phyloP scores from a whole-genome alignment of 1,139 yeast genomes.

The Suhomyces anneliseae region DNA sequence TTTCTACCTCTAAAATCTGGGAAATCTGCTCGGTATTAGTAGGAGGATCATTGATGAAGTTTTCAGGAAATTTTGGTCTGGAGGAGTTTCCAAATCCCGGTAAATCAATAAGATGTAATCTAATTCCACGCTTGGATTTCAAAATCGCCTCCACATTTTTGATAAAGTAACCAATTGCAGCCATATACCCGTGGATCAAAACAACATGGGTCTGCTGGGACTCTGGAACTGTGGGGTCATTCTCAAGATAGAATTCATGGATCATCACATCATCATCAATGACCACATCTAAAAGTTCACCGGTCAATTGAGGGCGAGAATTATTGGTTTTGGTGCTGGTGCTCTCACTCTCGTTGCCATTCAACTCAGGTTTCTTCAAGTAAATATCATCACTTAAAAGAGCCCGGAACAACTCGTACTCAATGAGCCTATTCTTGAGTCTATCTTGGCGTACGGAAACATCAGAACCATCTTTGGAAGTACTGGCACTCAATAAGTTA shows the following conservation, averaged over 20 bases:
- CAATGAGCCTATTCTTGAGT: conserved; percentile 28
- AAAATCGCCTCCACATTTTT: conserved; percentile 38
- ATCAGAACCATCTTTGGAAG: conserved; percentile 9
- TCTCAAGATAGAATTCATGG: conserved; percentile 40
- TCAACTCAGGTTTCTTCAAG: conserved; percentile 12
- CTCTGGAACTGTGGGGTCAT: conserved; percentile 18
- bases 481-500: conserved; percentile 23
- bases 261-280: conserved; percentile 32
- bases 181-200: conserved; percentile 49
- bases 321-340: background rate
- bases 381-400: conserved; percentile 34
- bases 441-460: conserved; percentile 21
- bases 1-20: conserved; percentile 38
- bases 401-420: conserved; percentile 37
- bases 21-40: conserved; percentile 25
- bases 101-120: conserved; percentile 39
- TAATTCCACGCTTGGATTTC: conserved; percentile 32
- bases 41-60: conserved; percentile 26
- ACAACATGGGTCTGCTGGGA: conserved; percentile 28
- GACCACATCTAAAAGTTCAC: conserved; percentile 33
- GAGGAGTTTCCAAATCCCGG: conserved; percentile 51
- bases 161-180: conserved; percentile 45
- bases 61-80: conserved; percentile 38
- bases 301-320: conserved; percentile 7
- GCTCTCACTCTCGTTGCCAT: background rate